Conservation (phyloP, 331 rosid genomes). For the Quercus tomentella region DNA sequence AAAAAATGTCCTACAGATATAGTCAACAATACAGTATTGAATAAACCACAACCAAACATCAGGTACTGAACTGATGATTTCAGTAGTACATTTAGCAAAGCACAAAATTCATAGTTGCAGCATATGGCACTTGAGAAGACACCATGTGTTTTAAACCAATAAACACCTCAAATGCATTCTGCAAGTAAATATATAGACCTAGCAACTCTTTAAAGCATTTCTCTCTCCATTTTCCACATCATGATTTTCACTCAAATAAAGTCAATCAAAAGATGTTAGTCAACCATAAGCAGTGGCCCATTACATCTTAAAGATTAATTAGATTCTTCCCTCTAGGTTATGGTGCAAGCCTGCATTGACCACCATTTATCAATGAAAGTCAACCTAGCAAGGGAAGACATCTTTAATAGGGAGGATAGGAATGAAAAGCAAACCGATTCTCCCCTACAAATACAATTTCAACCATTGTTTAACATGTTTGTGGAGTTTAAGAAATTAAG, state of each 20-base stretch:
- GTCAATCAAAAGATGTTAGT: neutral
- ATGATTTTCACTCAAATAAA: neutral
- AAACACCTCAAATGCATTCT: too few species aligned
- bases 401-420: neutral
- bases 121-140: neutral
- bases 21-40: neutral
- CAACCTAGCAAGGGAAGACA: neutral
- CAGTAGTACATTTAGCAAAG: neutral
- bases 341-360: neutral
- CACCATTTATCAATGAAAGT: neutral
- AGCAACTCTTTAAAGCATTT: neutral
- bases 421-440: neutral
- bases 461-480: neutral
- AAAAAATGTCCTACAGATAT: neutral
- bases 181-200: neutral
- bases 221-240: neutral
- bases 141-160: neutral
- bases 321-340: neutral
- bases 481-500: neutral
- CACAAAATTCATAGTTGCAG: neutral
- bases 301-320: neutral
- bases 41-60: neutral
- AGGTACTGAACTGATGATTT: neutral
- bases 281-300: neutral
- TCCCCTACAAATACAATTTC: neutral